Evolutionary conservation across 1,284 basidiomycete genomes (phyloP), one percentile per base, ranked within the genome.

Genomic region (Naganishia cerealis): DNA sequence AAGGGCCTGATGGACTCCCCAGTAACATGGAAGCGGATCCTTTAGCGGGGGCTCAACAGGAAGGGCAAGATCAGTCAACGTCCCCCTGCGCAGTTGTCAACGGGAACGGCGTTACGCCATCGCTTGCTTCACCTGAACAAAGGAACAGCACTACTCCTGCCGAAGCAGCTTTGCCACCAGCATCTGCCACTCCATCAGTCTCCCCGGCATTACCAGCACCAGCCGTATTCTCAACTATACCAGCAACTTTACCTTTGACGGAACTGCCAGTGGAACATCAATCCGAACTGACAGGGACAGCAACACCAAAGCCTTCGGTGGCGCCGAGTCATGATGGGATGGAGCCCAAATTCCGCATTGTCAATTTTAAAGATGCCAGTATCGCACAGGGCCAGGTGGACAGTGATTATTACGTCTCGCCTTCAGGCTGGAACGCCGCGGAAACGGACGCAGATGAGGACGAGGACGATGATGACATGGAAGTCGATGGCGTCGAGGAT

Each of bases 351-450:
- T 54, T 63, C 21, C 55, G 53, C 18, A 65, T 71, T 18, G 42
- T 66, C 36, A 68, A 63, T 24, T 67, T 71, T 53, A 71, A 71
- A 48, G 57, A 68, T n/a, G 57, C 65, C n/a, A 65, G 62, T 18
- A 58, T 67, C 36, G 67, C 65, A 3, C 61, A 61, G 10, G 62
- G 62, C 24, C 40, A 62, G 36, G 70, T 71, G 13, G 59, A 63
- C 15, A 54, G 42, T 24, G 70, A 59, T 15, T 71, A 71, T 39
- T 71, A 62, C 36, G 40, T 66, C 24, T 57, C 26, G 24, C 63
- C 56, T 21, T 59, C 39, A 26, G 69, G 52, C 33, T 57, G 66
- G 39, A 50, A 59, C 26, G 48, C 42, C 8, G 38, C 21, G n/a
- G 58, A 40, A 29, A 57, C 40, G 21, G 54, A 56, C 43, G 57